Conservation (phyloP, 495 filamentous ascomycete species). For the Cercophora sp. region DNA sequence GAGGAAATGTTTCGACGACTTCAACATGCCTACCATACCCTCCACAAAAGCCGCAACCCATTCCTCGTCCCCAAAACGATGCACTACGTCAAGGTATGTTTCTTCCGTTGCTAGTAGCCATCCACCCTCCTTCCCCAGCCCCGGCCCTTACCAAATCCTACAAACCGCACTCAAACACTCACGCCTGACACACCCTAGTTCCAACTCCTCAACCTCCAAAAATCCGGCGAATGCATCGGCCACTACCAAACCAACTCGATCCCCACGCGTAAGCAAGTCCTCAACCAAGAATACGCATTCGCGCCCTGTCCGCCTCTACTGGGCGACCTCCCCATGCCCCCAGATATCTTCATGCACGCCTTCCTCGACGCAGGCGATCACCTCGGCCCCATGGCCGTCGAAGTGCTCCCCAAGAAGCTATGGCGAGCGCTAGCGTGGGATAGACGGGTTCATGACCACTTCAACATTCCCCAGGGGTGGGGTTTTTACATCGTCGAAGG, state of each 20-base stretch:
- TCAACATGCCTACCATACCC: neutral
- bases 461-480: neutral
- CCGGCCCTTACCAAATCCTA: no score
- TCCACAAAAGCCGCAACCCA: constrained; percentile 1
- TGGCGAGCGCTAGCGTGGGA: constrained; percentile 6
- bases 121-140: no score
- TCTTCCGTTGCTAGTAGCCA: no score
- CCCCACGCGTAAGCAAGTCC: constrained; percentile 5
- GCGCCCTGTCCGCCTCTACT: constrained; percentile 9
- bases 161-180: no score
- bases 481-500: constrained; percentile 7
- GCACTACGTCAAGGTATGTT: constrained; percentile 17
- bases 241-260: constrained; percentile 8
- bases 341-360: constrained; percentile 15
- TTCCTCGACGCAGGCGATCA: constrained; percentile 10
- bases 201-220: constrained; percentile 10
- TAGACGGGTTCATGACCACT: neutral
- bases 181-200: no score
- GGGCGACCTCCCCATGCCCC: constrained; percentile 2
- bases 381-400: constrained; percentile 10
- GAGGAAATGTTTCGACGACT: constrained; percentile 8
- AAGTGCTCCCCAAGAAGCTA: constrained; percentile 12
- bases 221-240: constrained; percentile 7
- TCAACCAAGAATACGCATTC: constrained; percentile 11
- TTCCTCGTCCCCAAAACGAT: constrained; percentile 13